phyloP scores from a whole-genome alignment of 805 yeast genomes.

The Lachancea dasiensis region DNA sequence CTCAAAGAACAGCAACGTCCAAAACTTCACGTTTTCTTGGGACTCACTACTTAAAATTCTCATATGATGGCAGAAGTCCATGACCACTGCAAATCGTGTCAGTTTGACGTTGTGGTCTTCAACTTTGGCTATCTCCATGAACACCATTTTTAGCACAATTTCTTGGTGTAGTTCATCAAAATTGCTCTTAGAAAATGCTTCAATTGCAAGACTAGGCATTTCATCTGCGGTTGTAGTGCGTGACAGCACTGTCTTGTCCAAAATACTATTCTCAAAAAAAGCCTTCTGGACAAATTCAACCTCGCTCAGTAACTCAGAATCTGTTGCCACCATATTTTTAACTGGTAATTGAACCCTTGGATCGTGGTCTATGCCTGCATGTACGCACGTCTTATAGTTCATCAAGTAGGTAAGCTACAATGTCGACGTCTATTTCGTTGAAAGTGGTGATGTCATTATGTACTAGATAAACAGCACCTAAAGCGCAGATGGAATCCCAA shows the following conservation, averaged over 20 bases:
- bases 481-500: not conserved
- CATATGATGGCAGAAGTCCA: slow-evolving; percentile 24
- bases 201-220: not conserved
- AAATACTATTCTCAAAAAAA: not conserved
- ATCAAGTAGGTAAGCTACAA: too few species aligned
- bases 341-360: too few species aligned
- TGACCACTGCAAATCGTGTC: slow-evolving; percentile 11
- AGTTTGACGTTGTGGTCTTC: slow-evolving; percentile 4
- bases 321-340: slow-evolving; percentile 1
- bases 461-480: not conserved
- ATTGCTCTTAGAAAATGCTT: not conserved
- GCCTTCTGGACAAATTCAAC: not conserved
- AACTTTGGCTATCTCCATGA: slow-evolving; percentile 1
- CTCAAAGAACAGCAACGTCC: slow-evolving; percentile 24
- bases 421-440: too few species aligned
- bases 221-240: not conserved
- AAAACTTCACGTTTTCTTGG: slow-evolving; percentile 12
- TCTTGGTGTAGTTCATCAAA: not conserved
- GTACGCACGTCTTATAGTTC: too few species aligned
- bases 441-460: slow-evolving; percentile 4
- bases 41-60: slow-evolving; percentile 9
- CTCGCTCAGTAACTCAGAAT: not conserved
- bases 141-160: slow-evolving; percentile 2
- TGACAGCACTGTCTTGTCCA: not conserved
- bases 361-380: too few species aligned